phyloP scores from a whole-genome alignment of 1,284 basidiomycete species.

The Moniliophthora roreri region DNA sequence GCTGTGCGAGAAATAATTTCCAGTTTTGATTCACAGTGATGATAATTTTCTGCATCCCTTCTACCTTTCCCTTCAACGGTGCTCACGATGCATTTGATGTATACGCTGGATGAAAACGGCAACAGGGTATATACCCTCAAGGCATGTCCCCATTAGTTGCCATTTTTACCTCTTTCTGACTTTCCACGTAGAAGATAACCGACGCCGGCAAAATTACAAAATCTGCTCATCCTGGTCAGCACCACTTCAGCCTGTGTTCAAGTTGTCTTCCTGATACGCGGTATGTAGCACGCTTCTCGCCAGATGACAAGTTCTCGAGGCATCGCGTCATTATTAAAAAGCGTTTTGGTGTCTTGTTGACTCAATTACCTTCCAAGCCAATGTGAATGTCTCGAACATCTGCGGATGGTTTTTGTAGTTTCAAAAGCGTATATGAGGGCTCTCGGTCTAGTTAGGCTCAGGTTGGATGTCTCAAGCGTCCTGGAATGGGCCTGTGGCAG shows the following conservation, averaged over 20 bases:
- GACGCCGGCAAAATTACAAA: conserved; percentile 82
- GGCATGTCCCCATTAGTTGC: conserved; percentile 42
- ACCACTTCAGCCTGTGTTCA: conserved; percentile 22
- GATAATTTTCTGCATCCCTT: not conserved
- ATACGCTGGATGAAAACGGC: conserved; percentile 78
- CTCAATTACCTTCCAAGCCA: conserved; percentile 88
- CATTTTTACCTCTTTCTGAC: not conserved
- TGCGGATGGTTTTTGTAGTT: no score
- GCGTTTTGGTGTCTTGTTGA: conserved; percentile 81
- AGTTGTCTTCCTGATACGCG: conserved; percentile 3
- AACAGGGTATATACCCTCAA: conserved; percentile 90
- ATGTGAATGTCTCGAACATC: conserved; percentile 46
- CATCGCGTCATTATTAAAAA: conserved; percentile 96
- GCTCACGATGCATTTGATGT: conserved; percentile 89
- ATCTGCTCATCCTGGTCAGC: conserved; percentile 90
- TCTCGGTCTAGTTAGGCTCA: not conserved
- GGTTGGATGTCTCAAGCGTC: not conserved
- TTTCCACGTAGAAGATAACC: conserved; percentile 70
- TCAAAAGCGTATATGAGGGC: no score
- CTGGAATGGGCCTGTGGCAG: no score
- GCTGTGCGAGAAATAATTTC: no score
- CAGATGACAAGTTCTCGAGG: conserved; percentile 96
- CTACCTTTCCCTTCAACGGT: not conserved
- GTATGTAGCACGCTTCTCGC: conserved; percentile 86
- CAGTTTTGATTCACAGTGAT: no score